These are phyloP conservation scores for Hippophae gyantsensis DNA, from an alignment of 306 rosid species.

Conservation along the genomic window DNA sequence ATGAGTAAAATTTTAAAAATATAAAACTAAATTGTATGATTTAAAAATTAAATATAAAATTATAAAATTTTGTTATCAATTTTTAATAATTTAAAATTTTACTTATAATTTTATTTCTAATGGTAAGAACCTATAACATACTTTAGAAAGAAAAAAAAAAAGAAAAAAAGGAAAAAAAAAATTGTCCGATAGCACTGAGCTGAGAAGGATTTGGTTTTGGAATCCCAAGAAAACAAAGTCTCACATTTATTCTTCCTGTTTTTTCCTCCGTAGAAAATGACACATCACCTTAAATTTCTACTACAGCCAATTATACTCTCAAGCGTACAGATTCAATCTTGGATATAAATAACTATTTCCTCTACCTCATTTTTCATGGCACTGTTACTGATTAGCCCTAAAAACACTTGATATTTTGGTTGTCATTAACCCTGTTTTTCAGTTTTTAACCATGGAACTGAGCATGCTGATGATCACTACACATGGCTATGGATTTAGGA, in stretches of 20 bases:
- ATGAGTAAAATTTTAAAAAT: no score
- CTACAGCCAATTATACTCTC: slow-evolving; percentile 41
- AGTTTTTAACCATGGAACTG: slow-evolving; percentile 7
- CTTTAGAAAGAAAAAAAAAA: no score
- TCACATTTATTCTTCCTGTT: slow-evolving; percentile 49
- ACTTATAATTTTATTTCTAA: no score
- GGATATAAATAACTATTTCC: slow-evolving; percentile 26
- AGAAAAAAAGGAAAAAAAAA: neutral
- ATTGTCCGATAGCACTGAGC: neutral
- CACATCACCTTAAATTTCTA: slow-evolving; percentile 48
- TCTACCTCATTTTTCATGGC: slow-evolving; percentile 13
- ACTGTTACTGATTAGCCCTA: slow-evolving; percentile 15
- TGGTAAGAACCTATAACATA: no score
- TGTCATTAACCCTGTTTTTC: neutral
- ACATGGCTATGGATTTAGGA: no score
- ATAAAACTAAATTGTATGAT: no score
- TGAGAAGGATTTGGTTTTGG: slow-evolving; percentile 27
- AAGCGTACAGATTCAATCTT: slow-evolving; percentile 18
- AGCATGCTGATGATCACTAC: neutral
- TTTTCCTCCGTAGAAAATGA: slow-evolving; percentile 44
- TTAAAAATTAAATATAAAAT: no score
- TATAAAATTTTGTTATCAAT: no score
- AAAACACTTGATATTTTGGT: neutral
- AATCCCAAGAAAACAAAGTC: slow-evolving; percentile 78
- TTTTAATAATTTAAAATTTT: no score